These are phyloP conservation scores for Collybiopsis luxurians DNA, from an alignment of 768 basidiomycete genomes.

Conservation along the genomic window DNA sequence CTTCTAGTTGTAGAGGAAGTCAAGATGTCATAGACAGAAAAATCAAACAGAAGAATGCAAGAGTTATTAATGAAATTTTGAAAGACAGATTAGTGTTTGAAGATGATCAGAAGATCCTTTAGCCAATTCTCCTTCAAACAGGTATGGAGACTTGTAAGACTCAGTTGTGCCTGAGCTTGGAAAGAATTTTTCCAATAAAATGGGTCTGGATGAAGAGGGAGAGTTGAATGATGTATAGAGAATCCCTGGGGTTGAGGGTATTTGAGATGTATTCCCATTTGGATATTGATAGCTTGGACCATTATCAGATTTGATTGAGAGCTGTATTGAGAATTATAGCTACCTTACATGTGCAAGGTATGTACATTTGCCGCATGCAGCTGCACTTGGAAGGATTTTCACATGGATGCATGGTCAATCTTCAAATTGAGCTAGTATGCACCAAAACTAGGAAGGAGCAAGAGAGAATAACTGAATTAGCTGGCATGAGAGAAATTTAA, in stretches of 20 bases:
- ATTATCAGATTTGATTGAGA: too few species aligned
- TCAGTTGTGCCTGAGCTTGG: constrained; percentile 28
- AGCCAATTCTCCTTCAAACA: constrained; percentile 40
- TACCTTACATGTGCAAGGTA: too few species aligned
- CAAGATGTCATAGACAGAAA: constrained; percentile 64
- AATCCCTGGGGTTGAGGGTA: constrained; percentile 46
- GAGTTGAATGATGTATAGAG: constrained; percentile 52
- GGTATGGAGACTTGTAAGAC: constrained; percentile 37
- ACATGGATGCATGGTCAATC: too few species aligned
- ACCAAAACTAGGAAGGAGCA: too few species aligned
- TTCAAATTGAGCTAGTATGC: too few species aligned
- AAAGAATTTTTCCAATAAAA: constrained; percentile 37
- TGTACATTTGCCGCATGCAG: too few species aligned
- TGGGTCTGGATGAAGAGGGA: constrained; percentile 63
- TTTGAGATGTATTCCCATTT: constrained; percentile 66
- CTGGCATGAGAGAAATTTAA: too few species aligned
- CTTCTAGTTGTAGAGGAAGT: constrained; percentile 57
- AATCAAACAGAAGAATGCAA: constrained; percentile 68
- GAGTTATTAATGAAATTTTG: constrained; percentile 43
- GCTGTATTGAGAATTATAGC: too few species aligned
- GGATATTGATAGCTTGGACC: too few species aligned
- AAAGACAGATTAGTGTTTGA: constrained; percentile 44
- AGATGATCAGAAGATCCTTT: constrained; percentile 37
- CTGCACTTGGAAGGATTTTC: too few species aligned
- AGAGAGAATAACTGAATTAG: too few species aligned